Percentiles rank a stretch among this genome's conserved stretches.
These are phyloP conservation scores for Quercus berberidifolia DNA, from an alignment of 306 rosid species.

Conservation along the genomic window DNA sequence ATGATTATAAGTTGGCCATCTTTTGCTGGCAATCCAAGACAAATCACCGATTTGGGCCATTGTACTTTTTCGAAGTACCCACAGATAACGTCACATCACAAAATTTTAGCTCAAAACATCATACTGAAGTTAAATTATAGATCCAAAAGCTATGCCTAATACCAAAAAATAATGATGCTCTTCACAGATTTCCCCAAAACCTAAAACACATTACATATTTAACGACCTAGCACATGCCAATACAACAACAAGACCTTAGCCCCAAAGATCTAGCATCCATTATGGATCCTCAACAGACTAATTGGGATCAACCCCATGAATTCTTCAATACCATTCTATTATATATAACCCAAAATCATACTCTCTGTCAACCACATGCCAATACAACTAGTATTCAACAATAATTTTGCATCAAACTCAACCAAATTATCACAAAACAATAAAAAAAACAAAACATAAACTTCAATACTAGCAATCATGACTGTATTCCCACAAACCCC, in stretches of 20 bases:
- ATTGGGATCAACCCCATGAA: too few species aligned
- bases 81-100: neutral
- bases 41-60: neutral
- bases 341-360: too few species aligned
- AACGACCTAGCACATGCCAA: too few species aligned
- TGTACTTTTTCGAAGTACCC: neutral
- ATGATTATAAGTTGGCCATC: neutral
- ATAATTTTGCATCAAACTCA: neutral
- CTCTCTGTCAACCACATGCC: neutral
- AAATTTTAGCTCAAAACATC: neutral
- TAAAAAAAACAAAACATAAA: neutral
- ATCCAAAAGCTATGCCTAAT: neutral
- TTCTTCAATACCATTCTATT: too few species aligned
- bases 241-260: too few species aligned
- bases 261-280: too few species aligned
- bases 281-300: too few species aligned
- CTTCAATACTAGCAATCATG: neutral
- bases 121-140: neutral
- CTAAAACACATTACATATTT: neutral
- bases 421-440: neutral
- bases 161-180: neutral
- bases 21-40: neutral
- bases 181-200: neutral
- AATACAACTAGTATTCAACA: neutral
- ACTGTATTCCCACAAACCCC: neutral